phyloP scores from a whole-genome alignment of 2,329 filamentous ascomycete genomes.

The Elsinoe necatrix region DNA sequence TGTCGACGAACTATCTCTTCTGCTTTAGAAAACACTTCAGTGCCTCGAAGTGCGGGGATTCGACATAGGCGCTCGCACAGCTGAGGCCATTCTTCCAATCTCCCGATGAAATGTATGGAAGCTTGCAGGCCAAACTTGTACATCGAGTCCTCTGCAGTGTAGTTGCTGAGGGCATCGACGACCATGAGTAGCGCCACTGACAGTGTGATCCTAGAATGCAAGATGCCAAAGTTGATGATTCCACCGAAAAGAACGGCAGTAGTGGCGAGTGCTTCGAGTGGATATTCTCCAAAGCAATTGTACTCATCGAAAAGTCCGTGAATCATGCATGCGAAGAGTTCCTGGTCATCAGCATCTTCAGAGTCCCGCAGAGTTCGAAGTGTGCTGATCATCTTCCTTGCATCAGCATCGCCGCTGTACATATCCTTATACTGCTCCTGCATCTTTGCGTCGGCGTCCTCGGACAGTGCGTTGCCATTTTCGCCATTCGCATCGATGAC shows the following conservation, averaged over 20 bases:
- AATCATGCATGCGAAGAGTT: conserved; percentile 97
- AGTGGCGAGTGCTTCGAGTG: conserved; percentile 87
- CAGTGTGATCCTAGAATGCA: conserved; percentile 71
- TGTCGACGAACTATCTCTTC: conserved; percentile 68
- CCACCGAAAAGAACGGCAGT: conserved; percentile 95
- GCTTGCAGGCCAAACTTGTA: conserved; percentile 97
- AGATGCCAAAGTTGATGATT: conserved; percentile 86
- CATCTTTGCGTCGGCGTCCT: conserved; percentile 80
- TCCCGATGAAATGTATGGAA: conserved; percentile 73
- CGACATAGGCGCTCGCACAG: conserved; percentile 80
- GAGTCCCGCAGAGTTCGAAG: conserved; percentile 85
- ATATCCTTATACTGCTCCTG: conserved; percentile 96
- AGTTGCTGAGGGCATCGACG: conserved; percentile 85
- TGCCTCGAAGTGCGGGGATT: conserved; percentile 72
- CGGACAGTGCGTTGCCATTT: conserved; percentile 70
- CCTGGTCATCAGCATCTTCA: conserved; percentile 73
- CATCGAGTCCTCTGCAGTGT: conserved; percentile 77
- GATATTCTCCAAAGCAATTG: conserved; percentile 88
- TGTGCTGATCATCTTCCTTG: conserved; percentile 75
- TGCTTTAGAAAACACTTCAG: conserved; percentile 67
- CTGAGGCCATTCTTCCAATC: conserved; percentile 88
- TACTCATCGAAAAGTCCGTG: conserved; percentile 97
- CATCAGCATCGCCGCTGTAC: conserved; percentile 85
- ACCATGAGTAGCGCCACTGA: conserved; percentile 97
- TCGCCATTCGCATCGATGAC: conserved; percentile 80